Evolutionary conservation across 176 grass and related monocot species (phyloP), one percentile per base, ranked within the genome.

Genomic region (Chrysopogon serrulatus): DNA sequence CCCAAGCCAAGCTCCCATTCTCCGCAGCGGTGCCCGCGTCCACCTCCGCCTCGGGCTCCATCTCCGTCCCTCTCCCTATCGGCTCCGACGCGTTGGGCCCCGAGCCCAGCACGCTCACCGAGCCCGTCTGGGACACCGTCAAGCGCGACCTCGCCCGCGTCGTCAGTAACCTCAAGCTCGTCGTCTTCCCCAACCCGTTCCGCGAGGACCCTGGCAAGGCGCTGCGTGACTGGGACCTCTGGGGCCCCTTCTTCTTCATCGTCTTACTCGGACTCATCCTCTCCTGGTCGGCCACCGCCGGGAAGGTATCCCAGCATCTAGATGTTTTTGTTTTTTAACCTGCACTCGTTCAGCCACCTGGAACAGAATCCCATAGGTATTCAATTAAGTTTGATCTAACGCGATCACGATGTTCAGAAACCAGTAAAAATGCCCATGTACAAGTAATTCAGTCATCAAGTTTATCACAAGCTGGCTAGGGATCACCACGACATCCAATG

Each of bases 161-260:
- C 82, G 86, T 95, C 59, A 95, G 85, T 75, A 98, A 98, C 80
- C 89, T 98, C 75, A 93, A 95, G 85, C 89, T 98, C 73, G 93
- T 95, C 1, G 91, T 98, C 77, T 98, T 98, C 86, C 96, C 96
- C 48, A 95, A 98, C 84, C 96, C 96, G 7, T 95, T 76, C 79
- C 90, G 93, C 51, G 96, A 98, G 77, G 93, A 98, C 86, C 89
- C 93, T 0, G 96, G 93, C 37, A 98, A 93, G 91, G 93, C 89
- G 43, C 96, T 98, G 15, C 84, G 91, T 35, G 96, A 94, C 48
- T 98, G 96, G 96, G 96, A 98, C 85, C 91, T 98, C 14, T 98
- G 93, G 96, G 96, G 96, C 0, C 96, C 96, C 3, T 95, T 95
- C 89, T 98, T 98, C 93, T 98, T 98, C 93, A 98, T 95, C 73